Base-by-base conservation (phyloP, 2,329 filamentous ascomycete species). In the Davidsoniella neocaledoniae region DNA sequence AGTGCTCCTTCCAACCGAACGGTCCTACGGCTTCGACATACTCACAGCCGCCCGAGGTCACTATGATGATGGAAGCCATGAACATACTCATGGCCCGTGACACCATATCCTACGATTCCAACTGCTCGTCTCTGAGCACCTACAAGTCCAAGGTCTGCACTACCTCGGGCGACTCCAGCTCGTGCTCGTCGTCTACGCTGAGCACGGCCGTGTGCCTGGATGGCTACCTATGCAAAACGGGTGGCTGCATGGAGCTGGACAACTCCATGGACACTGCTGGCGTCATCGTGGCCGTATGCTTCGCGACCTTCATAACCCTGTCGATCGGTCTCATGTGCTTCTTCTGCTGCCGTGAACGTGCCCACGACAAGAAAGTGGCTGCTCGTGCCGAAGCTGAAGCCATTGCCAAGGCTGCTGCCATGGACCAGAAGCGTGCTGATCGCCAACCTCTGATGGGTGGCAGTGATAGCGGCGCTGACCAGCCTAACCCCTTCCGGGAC, bases 341-440 rank as follows among this genome's bases (percentile, higher is more conserved):
- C 64, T 63, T 70, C 55, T 76, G 71, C 68, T 71, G 67, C 65
- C 63, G 64, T 54, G 73, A 77, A 56, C 64, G 67, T 56, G 61
- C 60, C 59, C 55, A 64, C 56, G 65, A 72, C 57, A 66, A 65
- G 59, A 62, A 64, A 43, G 60, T 66, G 33, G 61, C 60, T 49
- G 67, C 67, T 52, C 66, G 67, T 55, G 66, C 66, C 52, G 72
- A 76, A 62, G 70, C 70, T 42, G 67, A 66, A n/a, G 67, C 66
- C 23, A 68, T 71, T 46, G 69, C 68, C 45, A 68, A 69, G 59
- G 68, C 68, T 57, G 65, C 68, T 46, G 54, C 52, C 37, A 54
- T 57, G 10, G 67, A 64, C 53, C 67, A 67, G 62, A 61, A 65
- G 58, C 61, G 64, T 45, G 60, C 61, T 45, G 59, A 58, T 26